Evolutionary conservation across 257 asterid species (phyloP), one percentile per base, ranked within the genome.

Genomic region (Agastache rugosa): DNA sequence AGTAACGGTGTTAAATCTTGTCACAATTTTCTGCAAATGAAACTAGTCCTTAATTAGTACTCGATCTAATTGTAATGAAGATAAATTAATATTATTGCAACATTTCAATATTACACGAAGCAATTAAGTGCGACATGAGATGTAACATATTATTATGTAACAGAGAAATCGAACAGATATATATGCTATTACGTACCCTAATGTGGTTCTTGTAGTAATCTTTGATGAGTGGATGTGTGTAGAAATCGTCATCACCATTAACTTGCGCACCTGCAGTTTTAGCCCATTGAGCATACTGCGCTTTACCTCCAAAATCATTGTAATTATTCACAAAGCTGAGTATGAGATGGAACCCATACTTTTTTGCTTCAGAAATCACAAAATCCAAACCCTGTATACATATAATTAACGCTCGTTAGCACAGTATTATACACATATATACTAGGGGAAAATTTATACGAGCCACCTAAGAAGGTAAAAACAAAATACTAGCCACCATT

Each of bases 151-250:
- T 25, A 25, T 1, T 25, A 25, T 25, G 29, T 25, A 1, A 25
- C 2, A 25, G 29, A 25, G 29, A 25, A 25, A 25, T 25, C 29
- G 29, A 25, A 25, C 29, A 1, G 2, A 35, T 35, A 8, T 34
- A 35, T 35, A 6, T 35, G 39, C 8, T 35, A 8, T 58, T 12
- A 15, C 29, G 2, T 60, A 90, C 97, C 80, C 47, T 81, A 35
- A 92, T 47, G 77, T 92, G 97, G 76, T 88, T 79, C 80, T 83
- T 88, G 89, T 85, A 92, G 69, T 92, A 92, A 54, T 45, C 81
- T 75, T 74, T 92, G 54, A 81, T 48, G 19, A 82, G 54, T 0
- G 88, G 83, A 80, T 92, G 77, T 2, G 96, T 92, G 74, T 88
- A 92, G 78, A 92, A 92, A 67, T 90, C 96, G 23, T 90, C 97